Evolutionary conservation across 2,329 filamentous ascomycete genomes (phyloP), one percentile per base, ranked within the genome.

Genomic region (Botrytis galanthina): DNA sequence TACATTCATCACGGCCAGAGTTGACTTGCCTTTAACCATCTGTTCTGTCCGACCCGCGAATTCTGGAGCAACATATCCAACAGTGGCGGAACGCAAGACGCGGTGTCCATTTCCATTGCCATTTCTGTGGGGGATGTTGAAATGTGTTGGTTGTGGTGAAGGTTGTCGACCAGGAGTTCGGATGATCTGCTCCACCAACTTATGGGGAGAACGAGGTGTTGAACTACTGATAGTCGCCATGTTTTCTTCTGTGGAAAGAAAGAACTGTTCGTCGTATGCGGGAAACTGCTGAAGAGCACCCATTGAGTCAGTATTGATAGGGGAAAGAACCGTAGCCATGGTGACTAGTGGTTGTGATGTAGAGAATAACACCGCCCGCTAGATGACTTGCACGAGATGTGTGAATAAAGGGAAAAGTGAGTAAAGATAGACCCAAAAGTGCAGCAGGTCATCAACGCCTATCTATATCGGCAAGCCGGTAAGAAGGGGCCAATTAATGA

Each of bases 41-140:
- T 99, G 96, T 82, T 94, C 90, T 77, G 90, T 87, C 85, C 97
- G 98, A 82, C 95, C 96, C 82, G 94, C 91, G 81, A 99, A 99
- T 75, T 94, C 94, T 64, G 95, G 94, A 37, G 96, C 95, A 77
- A 97, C 91, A 85, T 99, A 99, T 80, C 96, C 96, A 54, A 97
- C 92, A 44, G 95, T 96, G 78, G 94, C 92, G 77, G 96, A 96
- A 32, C 94, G 93, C 74, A 98, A 86, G 73, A 95, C 87, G 73
- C 92, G 89, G 81, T 93, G 90, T 73, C 89, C 88, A 76, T 83
- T 82, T 32, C 79, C 54, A 83, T 91, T 87, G 81, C 87, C 83
- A 80, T 87, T 84, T 81, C 84, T 83, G 80, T 84, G 73, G 88
- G 92, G 91, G 35, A 95, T 87, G 78, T 88, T 92, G 82, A 97